Evolutionary conservation across 805 yeast species (phyloP).

Genomic region (Barnettozyma siamensis): DNA sequence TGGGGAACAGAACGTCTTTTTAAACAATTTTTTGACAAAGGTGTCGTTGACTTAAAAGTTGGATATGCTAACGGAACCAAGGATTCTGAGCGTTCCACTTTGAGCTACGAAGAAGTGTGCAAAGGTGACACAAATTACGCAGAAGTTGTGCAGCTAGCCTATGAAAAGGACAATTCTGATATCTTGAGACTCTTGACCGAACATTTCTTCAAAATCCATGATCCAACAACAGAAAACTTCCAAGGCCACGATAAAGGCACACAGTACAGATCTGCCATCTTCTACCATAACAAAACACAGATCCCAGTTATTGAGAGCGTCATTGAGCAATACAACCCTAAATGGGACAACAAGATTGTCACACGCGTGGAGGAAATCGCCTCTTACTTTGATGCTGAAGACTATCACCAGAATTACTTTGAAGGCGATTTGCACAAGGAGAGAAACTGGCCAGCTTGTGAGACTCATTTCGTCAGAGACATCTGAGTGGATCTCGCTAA

Average conservation of each 20-base stretch:
- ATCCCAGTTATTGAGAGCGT: conserved; percentile 38
- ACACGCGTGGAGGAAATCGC: conserved; percentile 62
- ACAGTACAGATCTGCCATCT: conserved; percentile 84
- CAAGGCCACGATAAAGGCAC: conserved; percentile 91
- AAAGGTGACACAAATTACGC: conserved; percentile 59
- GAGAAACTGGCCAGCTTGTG: conserved; percentile 39
- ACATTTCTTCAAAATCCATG: conserved; percentile 83
- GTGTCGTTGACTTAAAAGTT: conserved; percentile 65
- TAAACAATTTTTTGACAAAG: conserved; percentile 48
- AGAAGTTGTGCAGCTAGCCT: conserved; percentile 75
- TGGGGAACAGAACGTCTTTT: conserved; percentile 88
- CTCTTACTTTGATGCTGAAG: conserved; percentile 87
- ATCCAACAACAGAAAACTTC: conserved; percentile 75
- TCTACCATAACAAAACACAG: conserved; percentile 47
- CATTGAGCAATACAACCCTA: conserved; percentile 52
- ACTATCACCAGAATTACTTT: conserved; percentile 80
- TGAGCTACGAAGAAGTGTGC: conserved; percentile 9
- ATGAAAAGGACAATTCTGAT: conserved; percentile 53
- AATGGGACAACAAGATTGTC: conserved; percentile 61
- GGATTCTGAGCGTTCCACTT: neutral
- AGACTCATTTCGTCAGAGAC: conserved; percentile 71
- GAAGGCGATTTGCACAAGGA: conserved; percentile 20
- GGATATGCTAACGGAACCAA: conserved; percentile 78
- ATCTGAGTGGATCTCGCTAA: conserved; percentile 13
- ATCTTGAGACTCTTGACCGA: conserved; percentile 53